These are phyloP conservation scores for Kwoniella dendrophila DNA, from an alignment of 768 basidiomycete genomes.

Conservation along the genomic window DNA sequence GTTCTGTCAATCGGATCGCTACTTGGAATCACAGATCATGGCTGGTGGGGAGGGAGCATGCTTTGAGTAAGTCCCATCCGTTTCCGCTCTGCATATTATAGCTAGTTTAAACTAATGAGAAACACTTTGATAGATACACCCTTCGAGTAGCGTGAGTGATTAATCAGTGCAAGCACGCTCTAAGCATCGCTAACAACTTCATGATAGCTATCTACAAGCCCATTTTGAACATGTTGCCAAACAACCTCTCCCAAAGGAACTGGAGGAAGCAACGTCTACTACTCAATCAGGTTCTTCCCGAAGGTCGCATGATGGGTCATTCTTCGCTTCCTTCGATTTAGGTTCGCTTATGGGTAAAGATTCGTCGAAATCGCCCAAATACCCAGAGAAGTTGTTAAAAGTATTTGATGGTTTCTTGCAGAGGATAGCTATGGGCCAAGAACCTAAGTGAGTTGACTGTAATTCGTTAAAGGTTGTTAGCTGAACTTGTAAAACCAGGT, in stretches of 20 bases:
- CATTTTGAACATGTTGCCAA: neutral
- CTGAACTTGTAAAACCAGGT: too few species aligned
- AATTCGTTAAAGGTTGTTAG: too few species aligned
- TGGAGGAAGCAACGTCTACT: neutral
- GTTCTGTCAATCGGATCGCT: neutral
- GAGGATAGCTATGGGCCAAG: conserved; percentile 90
- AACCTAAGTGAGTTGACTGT: conserved; percentile 73
- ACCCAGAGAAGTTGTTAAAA: conserved; percentile 91
- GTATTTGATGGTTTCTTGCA: conserved; percentile 85
- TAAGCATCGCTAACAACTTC: neutral
- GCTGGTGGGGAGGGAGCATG: neutral
- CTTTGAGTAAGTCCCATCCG: conserved; percentile 21
- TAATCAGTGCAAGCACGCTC: neutral
- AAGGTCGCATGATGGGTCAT: conserved; percentile 27
- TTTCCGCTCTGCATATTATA: neutral
- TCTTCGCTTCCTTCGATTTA: conserved; percentile 39
- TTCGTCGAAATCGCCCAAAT: conserved; percentile 72
- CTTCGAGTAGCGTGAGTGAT: conserved; percentile 42
- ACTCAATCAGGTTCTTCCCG: conserved; percentile 7
- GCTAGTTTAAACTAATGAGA: too few species aligned
- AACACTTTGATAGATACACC: conserved; percentile 34
- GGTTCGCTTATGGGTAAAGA: conserved; percentile 33
- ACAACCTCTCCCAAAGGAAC: neutral
- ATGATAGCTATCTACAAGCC: conserved; percentile 7
- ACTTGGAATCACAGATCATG: neutral